These are phyloP conservation scores for Pterocarpus macrocarpus DNA, from an alignment of 306 rosid species.

Conservation along the genomic window DNA sequence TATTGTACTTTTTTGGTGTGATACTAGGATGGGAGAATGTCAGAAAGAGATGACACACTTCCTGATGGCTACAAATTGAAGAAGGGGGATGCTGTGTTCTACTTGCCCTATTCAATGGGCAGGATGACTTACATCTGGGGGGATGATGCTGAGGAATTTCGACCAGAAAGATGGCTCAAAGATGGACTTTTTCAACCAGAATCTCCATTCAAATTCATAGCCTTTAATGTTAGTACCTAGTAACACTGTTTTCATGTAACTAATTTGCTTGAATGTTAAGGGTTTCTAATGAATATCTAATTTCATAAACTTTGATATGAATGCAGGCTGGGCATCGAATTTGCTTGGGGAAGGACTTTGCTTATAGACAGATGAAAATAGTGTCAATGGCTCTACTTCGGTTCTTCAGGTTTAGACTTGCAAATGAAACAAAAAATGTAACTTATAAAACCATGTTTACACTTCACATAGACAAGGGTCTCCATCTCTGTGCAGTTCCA, in stretches of 20 bases:
- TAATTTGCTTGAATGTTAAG: background rate
- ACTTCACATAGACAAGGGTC: conserved; percentile 79
- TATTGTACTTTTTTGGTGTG: conserved; percentile 10
- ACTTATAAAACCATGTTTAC: conserved; percentile 77
- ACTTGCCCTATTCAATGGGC: conserved; percentile 79
- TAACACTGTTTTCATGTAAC: background rate
- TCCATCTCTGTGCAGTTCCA: conserved; percentile 59
- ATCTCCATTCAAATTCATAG: conserved; percentile 78
- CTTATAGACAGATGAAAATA: conserved; percentile 85
- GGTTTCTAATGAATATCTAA: too few species aligned
- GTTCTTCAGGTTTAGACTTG: conserved; percentile 69
- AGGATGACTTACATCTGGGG: conserved; percentile 85
- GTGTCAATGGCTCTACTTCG: conserved; percentile 63
- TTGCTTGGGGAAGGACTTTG: conserved; percentile 82
- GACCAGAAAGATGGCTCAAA: conserved; percentile 79
- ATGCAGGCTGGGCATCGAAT: conserved; percentile 82
- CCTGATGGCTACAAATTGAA: conserved; percentile 71
- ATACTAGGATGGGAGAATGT: conserved; percentile 64
- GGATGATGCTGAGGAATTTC: conserved; percentile 67
- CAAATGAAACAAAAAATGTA: conserved; percentile 52
- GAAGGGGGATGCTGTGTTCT: conserved; percentile 71
- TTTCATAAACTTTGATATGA: background rate
- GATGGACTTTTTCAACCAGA: conserved; percentile 66
- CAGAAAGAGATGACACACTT: conserved; percentile 66
- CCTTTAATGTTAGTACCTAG: conserved; percentile 68